Evolutionary conservation across 257 asterid species (phyloP), one percentile per base, ranked within the genome.

Genomic region (Solanum tacnaense): DNA sequence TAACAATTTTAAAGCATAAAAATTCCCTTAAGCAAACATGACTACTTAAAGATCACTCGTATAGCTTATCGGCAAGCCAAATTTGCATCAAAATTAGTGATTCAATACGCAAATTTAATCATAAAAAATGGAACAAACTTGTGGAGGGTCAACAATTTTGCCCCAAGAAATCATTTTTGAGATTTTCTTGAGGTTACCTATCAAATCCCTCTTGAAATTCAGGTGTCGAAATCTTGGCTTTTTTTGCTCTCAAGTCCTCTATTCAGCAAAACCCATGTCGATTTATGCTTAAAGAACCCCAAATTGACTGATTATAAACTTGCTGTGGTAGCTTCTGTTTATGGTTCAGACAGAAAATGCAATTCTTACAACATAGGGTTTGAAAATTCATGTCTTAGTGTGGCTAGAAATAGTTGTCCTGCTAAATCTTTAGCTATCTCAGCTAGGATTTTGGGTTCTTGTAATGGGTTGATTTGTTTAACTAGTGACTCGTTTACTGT

Each of bases 381-480:
- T 18, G 93, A 91, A 20, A 67, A 41, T n/a, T 84, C 95, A 36
- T 7, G 36, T 7, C 39, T 85, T 52, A 86, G 35, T 71, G 87
- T 87, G 3, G 44, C 65, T 16, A 83, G 56, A 13, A 6, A 71
- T n/a, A 56, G 36, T 67, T 88, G 74, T 81, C 78, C 92, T 5
- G 25, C 60, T 52, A 58, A 38, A 72, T 23, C 4, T 3, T 67
- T 88, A 6, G 11, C 15, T 16, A 62, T 60, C 3, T 31, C 38
- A 15, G 84, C 67, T 52, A 25, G 91, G 91, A 84, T 90, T 21
- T 89, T 90, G 91, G 96, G 96, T 79, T 92, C 94, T 76, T 92
- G 92, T 62, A 91, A 95, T 87, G 98, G 97, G 18, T 82, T 94
- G 82, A 46, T 94, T 46, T 93, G 94, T 84, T 41, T 94, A 10